These are phyloP conservation scores for Alternaria sp. DNA, from an alignment of 2,329 filamentous ascomycete genomes.

Conservation along the genomic window DNA sequence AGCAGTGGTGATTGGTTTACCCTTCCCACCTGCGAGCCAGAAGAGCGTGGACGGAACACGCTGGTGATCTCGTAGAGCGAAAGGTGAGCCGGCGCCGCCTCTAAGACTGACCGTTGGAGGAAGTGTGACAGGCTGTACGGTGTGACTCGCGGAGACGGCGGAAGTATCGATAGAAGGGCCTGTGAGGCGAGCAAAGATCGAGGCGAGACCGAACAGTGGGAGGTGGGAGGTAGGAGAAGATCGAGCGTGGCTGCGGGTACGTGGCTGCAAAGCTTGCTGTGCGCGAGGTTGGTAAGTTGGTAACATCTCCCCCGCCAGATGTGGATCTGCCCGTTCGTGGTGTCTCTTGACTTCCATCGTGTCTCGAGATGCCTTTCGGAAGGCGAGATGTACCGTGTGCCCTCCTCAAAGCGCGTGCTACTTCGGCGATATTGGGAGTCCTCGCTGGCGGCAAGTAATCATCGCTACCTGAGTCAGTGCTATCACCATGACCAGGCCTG, in stretches of 20 bases:
- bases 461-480: not conserved
- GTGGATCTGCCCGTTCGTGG: not conserved
- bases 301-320: no score
- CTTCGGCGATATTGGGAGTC: not conserved
- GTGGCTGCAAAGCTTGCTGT: not conserved
- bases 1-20: slow-evolving; percentile 12
- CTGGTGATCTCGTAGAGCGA: slow-evolving; percentile 5
- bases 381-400: slow-evolving; percentile 1
- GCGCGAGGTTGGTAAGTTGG: not conserved
- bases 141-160: not conserved
- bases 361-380: not conserved
- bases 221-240: not conserved
- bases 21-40: slow-evolving; percentile 35
- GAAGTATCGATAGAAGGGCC: not conserved
- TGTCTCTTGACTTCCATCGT: no score
- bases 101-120: slow-evolving; percentile 13
- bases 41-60: slow-evolving; percentile 24
- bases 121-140: not conserved
- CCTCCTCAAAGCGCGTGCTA: not conserved
- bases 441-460: not conserved
- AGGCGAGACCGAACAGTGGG: not conserved
- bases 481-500: not conserved
- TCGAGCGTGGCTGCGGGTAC: not conserved
- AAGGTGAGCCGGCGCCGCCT: slow-evolving; percentile 22
- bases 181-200: not conserved